Conservation (phyloP, 2,329 filamentous ascomycete genomes). For the Zelopaecilomyces penicillatus region DNA sequence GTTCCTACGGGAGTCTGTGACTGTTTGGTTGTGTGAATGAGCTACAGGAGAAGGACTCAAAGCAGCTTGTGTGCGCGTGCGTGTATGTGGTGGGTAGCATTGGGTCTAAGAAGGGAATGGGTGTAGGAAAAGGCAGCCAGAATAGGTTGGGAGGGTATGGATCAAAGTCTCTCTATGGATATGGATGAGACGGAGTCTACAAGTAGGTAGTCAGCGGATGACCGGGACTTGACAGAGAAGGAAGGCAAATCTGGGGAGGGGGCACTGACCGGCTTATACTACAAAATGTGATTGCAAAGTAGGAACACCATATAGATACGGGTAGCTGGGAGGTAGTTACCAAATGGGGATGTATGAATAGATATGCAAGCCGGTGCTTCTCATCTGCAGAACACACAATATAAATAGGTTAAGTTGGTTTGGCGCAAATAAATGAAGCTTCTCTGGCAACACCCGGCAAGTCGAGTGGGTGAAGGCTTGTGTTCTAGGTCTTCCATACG, state of each 20-base stretch:
- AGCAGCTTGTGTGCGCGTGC: conserved; percentile 2
- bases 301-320: no score
- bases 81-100: conserved; percentile 6
- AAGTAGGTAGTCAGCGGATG: conserved; percentile 4
- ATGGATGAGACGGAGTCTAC: neutral
- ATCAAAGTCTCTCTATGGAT: neutral
- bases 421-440: no score
- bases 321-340: no score
- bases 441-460: no score
- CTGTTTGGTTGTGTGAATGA: neutral
- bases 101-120: conserved; percentile 8
- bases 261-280: conserved; percentile 5
- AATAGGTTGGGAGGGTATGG: conserved; percentile 1
- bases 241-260: conserved; percentile 6
- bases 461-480: no score
- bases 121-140: neutral
- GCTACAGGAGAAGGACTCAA: neutral
- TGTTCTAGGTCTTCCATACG: no score
- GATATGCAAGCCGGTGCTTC: no score
- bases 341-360: no score
- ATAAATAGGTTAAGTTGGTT: no score
- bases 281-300: no score
- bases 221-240: conserved; percentile 5
- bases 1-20: neutral
- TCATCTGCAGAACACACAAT: no score